Base-by-base conservation (phyloP, 2,329 filamentous ascomycete genomes). In the Exophiala phaeomuriformis region DNA sequence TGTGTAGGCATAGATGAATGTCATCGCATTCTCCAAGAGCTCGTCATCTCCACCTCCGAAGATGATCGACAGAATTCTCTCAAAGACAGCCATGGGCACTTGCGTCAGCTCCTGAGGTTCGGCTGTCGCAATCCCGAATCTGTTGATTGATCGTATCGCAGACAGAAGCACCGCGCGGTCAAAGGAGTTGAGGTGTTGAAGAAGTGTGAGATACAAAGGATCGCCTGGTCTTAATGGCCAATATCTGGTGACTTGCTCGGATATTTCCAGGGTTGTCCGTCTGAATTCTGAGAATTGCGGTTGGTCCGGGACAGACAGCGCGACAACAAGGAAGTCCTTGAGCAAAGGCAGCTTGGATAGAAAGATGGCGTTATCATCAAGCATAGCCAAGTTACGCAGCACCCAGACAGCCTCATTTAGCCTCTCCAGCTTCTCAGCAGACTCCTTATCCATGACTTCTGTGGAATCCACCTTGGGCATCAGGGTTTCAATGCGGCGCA, bases 1-100 rank as follows among this genome's bases (percentile, higher is more conserved):
- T 0, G 91, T 96, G 71, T 90, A 98, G 67, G 96, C 89, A 66
- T 97, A 97, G 33, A 97, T 78, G 66, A 98, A 95, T 69, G 98
- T 93, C 32, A 98, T 77, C 58, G 87, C 90, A 12, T 89, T 87
- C 64, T 89, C 87, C 62, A 91, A 80, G 9, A 98, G 76, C 66
- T 96, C 91, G 66, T 95, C 90, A 63, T 98, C 93, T 60, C 93
- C 58, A 27, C 72, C 69, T 27, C 73, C 63, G 12, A 73, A 63
- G 2, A 67, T 68, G 40, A 69, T 67, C 40, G 68, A 68, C 50
- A 72, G 69, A 42, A 75, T 51, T 35, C 68, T 66, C 62, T 84
- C 79, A 28, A 97, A 72, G 1, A 83, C 78, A 2, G 74, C 67
- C 2, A 77, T 69, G 1, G 90, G 83, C 5, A 96, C 81, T 53